Evolutionary conservation across 192 early-diverging fungal species (phyloP).

Genomic region (Funneliformis mosseae): DNA sequence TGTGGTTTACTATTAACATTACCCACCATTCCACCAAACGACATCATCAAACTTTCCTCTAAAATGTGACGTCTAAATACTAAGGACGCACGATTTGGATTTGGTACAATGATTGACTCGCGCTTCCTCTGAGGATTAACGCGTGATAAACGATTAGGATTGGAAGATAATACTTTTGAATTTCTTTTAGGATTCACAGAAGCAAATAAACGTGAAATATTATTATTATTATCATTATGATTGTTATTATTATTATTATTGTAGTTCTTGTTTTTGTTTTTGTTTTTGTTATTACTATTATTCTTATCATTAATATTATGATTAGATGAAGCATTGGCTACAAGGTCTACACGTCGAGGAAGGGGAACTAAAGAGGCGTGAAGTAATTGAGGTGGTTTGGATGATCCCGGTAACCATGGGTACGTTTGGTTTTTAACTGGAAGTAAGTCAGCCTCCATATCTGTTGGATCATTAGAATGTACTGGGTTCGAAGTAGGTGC

Average conservation of each 20-base stretch:
- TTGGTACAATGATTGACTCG: constrained; percentile 5
- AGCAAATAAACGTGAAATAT: background rate
- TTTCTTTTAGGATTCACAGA: background rate
- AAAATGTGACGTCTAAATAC: constrained; percentile 23
- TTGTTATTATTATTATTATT: background rate
- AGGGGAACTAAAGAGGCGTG: constrained; percentile 30
- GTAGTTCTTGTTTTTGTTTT: too few species aligned
- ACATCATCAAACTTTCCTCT: constrained; percentile 35
- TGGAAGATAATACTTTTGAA: background rate
- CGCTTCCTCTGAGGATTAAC: constrained; percentile 17
- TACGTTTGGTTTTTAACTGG: background rate
- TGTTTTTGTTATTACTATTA: background rate
- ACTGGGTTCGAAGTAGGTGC: constrained; percentile 27
- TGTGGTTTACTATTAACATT: background rate
- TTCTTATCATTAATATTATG: background rate
- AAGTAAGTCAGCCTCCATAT: constrained; percentile 30
- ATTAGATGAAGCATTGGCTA: background rate
- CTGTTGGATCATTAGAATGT: constrained; percentile 32
- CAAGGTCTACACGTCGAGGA: background rate
- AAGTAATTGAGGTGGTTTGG: constrained; percentile 31
- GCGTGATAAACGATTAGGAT: constrained; percentile 12
- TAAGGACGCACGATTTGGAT: constrained; percentile 10
- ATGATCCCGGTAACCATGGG: constrained; percentile 23
- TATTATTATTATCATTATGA: background rate
- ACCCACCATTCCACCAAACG: constrained; percentile 3